phyloP scores from a whole-genome alignment of 768 basidiomycete genomes.

The Termitomyces sp. region DNA sequence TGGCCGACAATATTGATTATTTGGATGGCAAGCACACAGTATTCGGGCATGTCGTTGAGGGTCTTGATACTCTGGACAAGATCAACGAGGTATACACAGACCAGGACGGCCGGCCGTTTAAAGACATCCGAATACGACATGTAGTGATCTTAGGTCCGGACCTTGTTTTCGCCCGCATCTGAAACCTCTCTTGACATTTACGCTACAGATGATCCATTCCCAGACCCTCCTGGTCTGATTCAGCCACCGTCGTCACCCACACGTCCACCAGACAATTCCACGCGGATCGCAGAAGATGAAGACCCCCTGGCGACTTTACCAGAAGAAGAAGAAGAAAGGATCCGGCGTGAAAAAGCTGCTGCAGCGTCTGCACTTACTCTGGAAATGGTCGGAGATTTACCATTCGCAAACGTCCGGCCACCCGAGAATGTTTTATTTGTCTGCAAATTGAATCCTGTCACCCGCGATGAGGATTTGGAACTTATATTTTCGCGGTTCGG shows the following conservation, averaged over 20 bases:
- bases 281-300: slow-evolving; percentile 94
- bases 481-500: slow-evolving; percentile 97
- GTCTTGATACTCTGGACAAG: slow-evolving; percentile 87
- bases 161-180: neutral
- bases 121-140: slow-evolving; percentile 93
- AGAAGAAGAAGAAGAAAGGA: slow-evolving; percentile 80
- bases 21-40: slow-evolving; percentile 91
- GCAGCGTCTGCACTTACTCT: slow-evolving; percentile 92
- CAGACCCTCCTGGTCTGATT: slow-evolving; percentile 76
- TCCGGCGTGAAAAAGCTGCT: slow-evolving; percentile 84
- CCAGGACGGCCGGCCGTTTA: slow-evolving; percentile 84
- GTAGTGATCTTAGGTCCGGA: slow-evolving; percentile 85
- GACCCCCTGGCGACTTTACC: slow-evolving; percentile 79
- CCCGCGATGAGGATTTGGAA: slow-evolving; percentile 93
- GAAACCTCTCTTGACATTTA: slow-evolving; percentile 4
- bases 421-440: slow-evolving; percentile 99
- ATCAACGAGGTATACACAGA: slow-evolving; percentile 91
- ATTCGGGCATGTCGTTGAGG: slow-evolving; percentile 95
- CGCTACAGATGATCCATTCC: slow-evolving; percentile 85
- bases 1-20: slow-evolving; percentile 89
- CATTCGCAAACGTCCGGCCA: slow-evolving; percentile 96
- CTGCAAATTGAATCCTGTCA: slow-evolving; percentile 96
- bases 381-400: slow-evolving; percentile 99
- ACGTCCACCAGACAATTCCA: slow-evolving; percentile 79
- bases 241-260: slow-evolving; percentile 76